Conservation (phyloP, 768 basidiomycete genomes). For the Hygrocybe coccinea region DNA sequence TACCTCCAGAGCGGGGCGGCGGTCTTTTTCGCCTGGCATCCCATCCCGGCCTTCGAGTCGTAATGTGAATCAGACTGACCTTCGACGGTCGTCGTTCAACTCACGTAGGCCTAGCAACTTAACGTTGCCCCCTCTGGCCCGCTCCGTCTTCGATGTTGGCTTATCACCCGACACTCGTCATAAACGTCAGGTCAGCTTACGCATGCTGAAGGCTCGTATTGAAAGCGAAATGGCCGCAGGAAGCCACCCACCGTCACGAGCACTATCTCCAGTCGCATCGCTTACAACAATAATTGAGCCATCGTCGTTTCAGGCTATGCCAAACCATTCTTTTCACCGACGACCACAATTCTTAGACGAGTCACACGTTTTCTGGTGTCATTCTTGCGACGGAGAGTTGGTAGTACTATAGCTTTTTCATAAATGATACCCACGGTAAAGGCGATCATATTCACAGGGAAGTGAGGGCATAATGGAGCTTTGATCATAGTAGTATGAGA, state of each 20-base stretch:
- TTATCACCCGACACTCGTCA: conserved; percentile 73
- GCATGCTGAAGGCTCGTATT: conserved; percentile 88
- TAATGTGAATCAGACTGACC: conserved; percentile 29
- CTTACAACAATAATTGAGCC: conserved; percentile 29
- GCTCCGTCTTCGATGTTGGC: conserved; percentile 62
- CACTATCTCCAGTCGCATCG: conserved; percentile 52
- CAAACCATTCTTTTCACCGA: conserved; percentile 26
- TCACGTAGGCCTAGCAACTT: conserved; percentile 37
- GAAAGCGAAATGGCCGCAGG: conserved; percentile 62
- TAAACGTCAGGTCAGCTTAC: conserved; percentile 76
- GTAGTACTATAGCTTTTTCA: conserved; percentile 70
- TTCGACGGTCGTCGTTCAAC: conserved; percentile 36
- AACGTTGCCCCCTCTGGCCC: conserved; percentile 40
- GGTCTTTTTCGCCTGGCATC: conserved; percentile 44
- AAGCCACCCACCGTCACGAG: conserved; percentile 44
- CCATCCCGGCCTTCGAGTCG: conserved; percentile 47
- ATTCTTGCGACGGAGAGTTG: conserved; percentile 74
- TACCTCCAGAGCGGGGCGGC: conserved; percentile 37
- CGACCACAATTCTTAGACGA: conserved; percentile 82
- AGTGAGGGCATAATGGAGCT: neutral
- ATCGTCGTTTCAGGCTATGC: conserved; percentile 17
- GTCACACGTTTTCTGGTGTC: conserved; percentile 87
- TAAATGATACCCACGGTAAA: neutral
- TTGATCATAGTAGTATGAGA: too few relatives aligned
- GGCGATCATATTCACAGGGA: neutral